Evolutionary conservation across 805 yeast species (phyloP), one percentile per base, ranked within the genome.

Genomic region (Suhomyces emberorum): DNA sequence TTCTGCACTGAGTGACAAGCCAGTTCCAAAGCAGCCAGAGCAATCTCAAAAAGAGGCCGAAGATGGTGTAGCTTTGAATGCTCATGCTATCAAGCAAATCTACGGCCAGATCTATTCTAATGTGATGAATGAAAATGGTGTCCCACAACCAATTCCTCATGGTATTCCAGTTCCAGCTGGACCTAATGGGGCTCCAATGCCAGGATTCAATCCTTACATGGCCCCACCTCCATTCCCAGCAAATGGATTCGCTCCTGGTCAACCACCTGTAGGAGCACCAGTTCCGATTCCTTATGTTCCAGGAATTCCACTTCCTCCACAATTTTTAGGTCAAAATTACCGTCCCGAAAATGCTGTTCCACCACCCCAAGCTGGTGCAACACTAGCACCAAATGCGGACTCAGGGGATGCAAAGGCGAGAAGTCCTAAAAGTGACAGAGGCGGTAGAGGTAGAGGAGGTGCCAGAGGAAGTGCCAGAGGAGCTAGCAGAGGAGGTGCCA

Each of bases 71-170:
- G 37, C 29, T 7, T 48, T 53, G 20, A 50, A 52, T 21, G 29
- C 62, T 6, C 46, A 58, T 25, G 68, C 70, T 4, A 62, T 67
- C 38, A 62, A 64, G 45, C 69, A 61, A 40, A 57, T 68, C 31
- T 68, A 67, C 39, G 71, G 70, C 2, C 69, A 65, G 40, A 68
- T 68, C 27, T 67, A 66, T 48, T 61, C 63, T 34, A 58, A 62
- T 34, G 71, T 68, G 17, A 66, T 68, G 72, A 54, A 47, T 43
- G 67, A 66, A 35, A 71, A 71, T 3, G 39, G 38, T 8, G 33
- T 20, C 5, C 31, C 40, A 15, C 39, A 25, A n/a, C 28, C 22
- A 10, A 18, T 22, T 18, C 34, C 34, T 6, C 27, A 25, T 15
- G 39, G 43, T 19, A 38, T 33, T 14, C 44, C 35, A 20, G 24